Base-by-base conservation (phyloP, 352 stramenopile genomes). In the Globisporangium spinosum region DNA sequence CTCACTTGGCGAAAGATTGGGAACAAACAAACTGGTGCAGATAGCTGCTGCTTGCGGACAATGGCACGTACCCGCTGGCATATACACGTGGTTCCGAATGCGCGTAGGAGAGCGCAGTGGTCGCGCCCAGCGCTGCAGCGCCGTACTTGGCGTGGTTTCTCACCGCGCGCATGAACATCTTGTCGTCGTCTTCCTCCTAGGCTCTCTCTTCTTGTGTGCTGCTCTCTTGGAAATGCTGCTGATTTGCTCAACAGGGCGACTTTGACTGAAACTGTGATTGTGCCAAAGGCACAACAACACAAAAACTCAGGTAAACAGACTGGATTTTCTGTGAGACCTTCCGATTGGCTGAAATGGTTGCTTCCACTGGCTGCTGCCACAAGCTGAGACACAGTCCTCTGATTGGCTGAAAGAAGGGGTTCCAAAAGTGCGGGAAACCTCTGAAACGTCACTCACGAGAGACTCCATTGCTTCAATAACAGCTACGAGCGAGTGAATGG, bases 51-150 rank as follows among this genome's bases (percentile, higher is more conserved):
- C 53, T 58, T 12, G 6, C 12, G 8, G 1, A 1, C 8, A 22
- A 20, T 4, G 27, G 9, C 32, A 63, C 71, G 20, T 70, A 93
- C 85, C 85, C 85, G 65, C 85, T 91, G 3, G 79, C 77, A 67
- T 91, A 90, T 59, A 93, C 79, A 15, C 80, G 83, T 68, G 81
- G 75, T 65, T 93, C 85, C 0, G 77, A 68, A 43, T 65, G 78
- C 23, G 76, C 67, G 20, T 71, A 55, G 17, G 71, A 74, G 15
- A 81, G 64, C 20, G 77, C 53, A 53, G 82, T 55, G 15, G 82
- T 76, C 7, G 77, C 73, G 49, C 72, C 70, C 20, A 89, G 64
- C 29, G 69, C 74, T 60, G 72, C 80, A 40, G 74, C 74, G 45
- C 70, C 72, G 25, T 82, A 62, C 65, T 75, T 78, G 17, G 54